Conservation (phyloP, 768 basidiomycete genomes). For the Hygrocybe coccinea region DNA sequence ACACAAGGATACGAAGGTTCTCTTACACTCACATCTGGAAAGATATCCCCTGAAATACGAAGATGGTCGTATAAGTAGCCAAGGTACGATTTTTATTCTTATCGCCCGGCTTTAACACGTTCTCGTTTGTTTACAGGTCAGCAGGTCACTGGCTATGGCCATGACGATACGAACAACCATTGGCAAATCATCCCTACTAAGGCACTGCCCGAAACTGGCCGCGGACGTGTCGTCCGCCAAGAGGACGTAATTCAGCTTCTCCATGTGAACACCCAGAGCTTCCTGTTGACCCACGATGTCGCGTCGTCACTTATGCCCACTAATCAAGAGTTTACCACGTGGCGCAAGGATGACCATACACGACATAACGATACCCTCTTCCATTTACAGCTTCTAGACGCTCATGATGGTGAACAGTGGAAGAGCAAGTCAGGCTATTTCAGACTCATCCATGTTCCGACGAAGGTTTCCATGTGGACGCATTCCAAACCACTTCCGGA, state of each 20-base stretch:
- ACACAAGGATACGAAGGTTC: conserved; percentile 92
- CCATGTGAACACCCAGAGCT: conserved; percentile 77
- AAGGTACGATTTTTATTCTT: conserved; percentile 47
- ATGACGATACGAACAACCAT: conserved; percentile 90
- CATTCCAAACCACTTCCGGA: conserved; percentile 81
- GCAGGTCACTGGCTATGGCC: conserved; percentile 93
- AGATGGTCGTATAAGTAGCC: conserved; percentile 90
- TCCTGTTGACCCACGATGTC: conserved; percentile 93
- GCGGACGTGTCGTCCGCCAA: conserved; percentile 87
- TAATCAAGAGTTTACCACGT: conserved; percentile 97
- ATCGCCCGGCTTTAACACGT: neutral
- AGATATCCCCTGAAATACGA: conserved; percentile 90
- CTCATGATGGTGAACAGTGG: conserved; percentile 75
- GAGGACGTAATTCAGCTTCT: conserved; percentile 84
- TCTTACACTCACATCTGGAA: conserved; percentile 89
- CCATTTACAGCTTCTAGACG: conserved; percentile 67
- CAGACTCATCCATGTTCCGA: conserved; percentile 81
- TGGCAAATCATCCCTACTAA: conserved; percentile 97
- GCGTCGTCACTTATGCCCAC: conserved; percentile 96
- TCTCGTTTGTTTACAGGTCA: conserved; percentile 51
- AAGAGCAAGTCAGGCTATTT: conserved; percentile 94
- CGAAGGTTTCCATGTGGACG: conserved; percentile 93
- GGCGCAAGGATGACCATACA: conserved; percentile 69
- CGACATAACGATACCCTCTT: conserved; percentile 89
- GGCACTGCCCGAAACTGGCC: conserved; percentile 88